Base-by-base conservation (phyloP, 2,329 filamentous ascomycete species). In the Lizonia empirigonia region DNA sequence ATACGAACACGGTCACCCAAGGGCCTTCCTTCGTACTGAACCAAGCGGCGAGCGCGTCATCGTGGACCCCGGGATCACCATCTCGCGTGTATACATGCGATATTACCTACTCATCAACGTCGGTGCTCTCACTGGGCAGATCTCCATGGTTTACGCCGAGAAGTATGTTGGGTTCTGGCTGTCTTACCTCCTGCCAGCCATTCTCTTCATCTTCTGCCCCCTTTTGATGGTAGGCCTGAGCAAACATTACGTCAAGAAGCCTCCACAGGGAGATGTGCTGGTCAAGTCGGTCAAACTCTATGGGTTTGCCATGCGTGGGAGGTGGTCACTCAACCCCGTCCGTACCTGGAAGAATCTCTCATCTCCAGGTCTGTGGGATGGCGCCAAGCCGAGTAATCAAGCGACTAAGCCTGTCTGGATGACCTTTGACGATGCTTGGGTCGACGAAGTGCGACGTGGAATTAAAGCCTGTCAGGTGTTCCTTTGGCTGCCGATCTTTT, bases 391-490 rank as follows among this genome's bases (percentile, higher is more conserved):
- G 4, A 87, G 84, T 63, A 77, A 77, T 2, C 81, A 80, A 5
- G 68, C 71, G 0, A 69, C 79, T 48, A 83, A 83, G 37, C 88
- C 88, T 0, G 42, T 54, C 0, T 91, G 87, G 87, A 91, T 91
- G 85, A 89, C 85, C 0, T 91, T 90, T 59, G 88, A 92, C 52
- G 89, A 92, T 59, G 82, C 82, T 49, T 92, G 88, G 87, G 88
- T 92, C 24, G 88, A 90, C 23, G 65, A 69, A 50, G 64, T 69
- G 7, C 60, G 59, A 8, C 48, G 52, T 38, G 51, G 51, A 12
- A 50, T 62, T 44, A 63, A 62, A 29, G 60, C 64, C 6, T 69
- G 65, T 38, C 56, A 61, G 12, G 64, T 68, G 0, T 63, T 82
- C 55, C 85, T 90, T 29, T 91, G 63, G 56, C 44, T 63, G 19